These are phyloP conservation scores for Parmelia sp. DNA, from an alignment of 495 filamentous ascomycete species.

Conservation along the genomic window DNA sequence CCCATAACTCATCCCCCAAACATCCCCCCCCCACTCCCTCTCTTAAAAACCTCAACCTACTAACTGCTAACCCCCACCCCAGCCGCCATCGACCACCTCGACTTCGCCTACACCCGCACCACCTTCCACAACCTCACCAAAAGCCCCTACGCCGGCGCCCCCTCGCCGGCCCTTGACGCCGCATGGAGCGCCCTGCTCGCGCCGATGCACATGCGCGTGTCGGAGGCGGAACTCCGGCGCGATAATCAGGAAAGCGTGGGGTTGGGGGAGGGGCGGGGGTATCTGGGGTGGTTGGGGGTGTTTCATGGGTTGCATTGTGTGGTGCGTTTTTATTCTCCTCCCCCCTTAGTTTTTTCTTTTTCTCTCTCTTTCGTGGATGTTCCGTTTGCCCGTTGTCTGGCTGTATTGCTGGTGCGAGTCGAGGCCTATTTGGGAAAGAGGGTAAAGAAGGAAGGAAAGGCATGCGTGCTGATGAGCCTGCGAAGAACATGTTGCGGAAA, in stretches of 20 bases:
- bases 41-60: too few species aligned
- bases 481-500: slow-evolving; percentile 22
- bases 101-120: slow-evolving; percentile 4
- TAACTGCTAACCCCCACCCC: too few species aligned
- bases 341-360: too few species aligned
- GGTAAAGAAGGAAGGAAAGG: too few species aligned
- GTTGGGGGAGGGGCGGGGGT: slow-evolving; percentile 29
- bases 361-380: too few species aligned
- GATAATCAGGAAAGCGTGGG: slow-evolving; percentile 27
- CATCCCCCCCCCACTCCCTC: too few species aligned
- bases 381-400: too few species aligned
- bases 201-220: slow-evolving; percentile 31
- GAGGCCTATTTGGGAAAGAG: too few species aligned
- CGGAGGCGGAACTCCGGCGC: slow-evolving; percentile 24
- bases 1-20: too few species aligned
- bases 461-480: not conserved
- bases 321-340: slow-evolving; percentile 6
- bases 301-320: slow-evolving; percentile 35
- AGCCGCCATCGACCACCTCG: slow-evolving; percentile 12
- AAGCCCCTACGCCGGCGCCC: slow-evolving; percentile 17
- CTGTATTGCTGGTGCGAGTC: too few species aligned
- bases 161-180: slow-evolving; percentile 26
- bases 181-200: slow-evolving; percentile 30
- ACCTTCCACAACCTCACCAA: slow-evolving; percentile 12
- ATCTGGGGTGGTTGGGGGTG: slow-evolving; percentile 31